These are phyloP conservation scores for Melampsora occidentalis DNA, from an alignment of 1,284 basidiomycete species.

Conservation along the genomic window DNA sequence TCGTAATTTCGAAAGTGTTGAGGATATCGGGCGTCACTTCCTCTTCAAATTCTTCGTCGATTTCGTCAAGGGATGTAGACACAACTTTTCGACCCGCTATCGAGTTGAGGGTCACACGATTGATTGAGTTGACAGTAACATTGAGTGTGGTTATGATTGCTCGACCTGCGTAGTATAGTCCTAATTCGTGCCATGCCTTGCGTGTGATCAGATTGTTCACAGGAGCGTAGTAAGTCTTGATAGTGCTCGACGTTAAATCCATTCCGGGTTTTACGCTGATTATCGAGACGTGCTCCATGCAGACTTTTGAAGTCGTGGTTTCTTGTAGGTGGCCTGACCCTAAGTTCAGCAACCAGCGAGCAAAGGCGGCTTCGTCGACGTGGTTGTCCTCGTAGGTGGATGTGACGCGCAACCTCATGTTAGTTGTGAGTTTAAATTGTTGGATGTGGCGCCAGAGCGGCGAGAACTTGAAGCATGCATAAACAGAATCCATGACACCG, in stretches of 20 bases:
- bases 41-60: neutral
- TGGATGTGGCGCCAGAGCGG: neutral
- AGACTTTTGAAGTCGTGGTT: neutral
- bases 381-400: neutral
- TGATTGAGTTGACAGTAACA: no score
- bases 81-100: no score
- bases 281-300: no score
- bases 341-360: neutral
- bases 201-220: no score
- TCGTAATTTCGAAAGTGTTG: neutral
- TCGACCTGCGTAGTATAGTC: no score
- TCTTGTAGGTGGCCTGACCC: neutral
- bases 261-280: no score
- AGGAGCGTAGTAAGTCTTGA: no score
- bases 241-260: no score
- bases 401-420: neutral
- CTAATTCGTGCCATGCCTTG: no score
- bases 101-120: no score
- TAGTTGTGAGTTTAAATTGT: no score
- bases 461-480: neutral
- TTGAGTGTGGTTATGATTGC: no score
- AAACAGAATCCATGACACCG: neutral
- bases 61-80: slow-evolving; percentile 3
- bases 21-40: neutral
- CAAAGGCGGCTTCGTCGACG: neutral